Evolutionary conservation across 805 yeast genomes (phyloP), one percentile per base, ranked within the genome.

Genomic region (Zygosaccharomyces bailii): DNA sequence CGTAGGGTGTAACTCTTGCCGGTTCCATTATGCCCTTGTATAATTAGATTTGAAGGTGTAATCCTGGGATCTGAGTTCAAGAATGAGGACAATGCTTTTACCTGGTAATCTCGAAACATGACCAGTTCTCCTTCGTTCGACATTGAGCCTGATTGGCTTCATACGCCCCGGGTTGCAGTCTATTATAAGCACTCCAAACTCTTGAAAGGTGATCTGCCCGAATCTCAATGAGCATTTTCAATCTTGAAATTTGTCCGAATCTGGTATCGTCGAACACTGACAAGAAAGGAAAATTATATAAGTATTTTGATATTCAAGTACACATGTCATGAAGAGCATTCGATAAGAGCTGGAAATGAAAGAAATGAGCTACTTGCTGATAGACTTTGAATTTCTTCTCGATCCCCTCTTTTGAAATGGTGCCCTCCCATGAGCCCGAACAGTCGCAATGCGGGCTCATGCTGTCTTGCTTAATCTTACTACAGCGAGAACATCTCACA

Each of bases 401-500:
- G 5, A 88, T 57, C 0, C 71, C 75, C 4, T 59, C 65, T 39
- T 69, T 67, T 4, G 70, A 59, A 16, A 80, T 61, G 0, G 86
- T 79, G 38, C 78, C 82, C 3, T 64, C 69, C 96, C 96, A 89
- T 11, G 66, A 61, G 6, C 99, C 99, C 0, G 99, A 91, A 61
- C 99, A 93, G 16, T 76, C 66, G 65, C 99, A 95, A 61, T 80
- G 80, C 23, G 71, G 71, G 24, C 88, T 75, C 76, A 93, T 72
- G 50, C 83, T 82, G 53, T 78, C 82, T 27, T 76, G 79, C 55
- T 79, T 79, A 45, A 87, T 70, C 45, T 71, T 76, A 19, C 77
- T 73, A 65, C 99, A 93, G 59, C 86, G 88, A 13, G 69, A 59
- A 64, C 99, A 93, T 54, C 76, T 78, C 55, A 85, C 69, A 63